Conservation (phyloP, 768 basidiomycete genomes). For the Terana coerulea region DNA sequence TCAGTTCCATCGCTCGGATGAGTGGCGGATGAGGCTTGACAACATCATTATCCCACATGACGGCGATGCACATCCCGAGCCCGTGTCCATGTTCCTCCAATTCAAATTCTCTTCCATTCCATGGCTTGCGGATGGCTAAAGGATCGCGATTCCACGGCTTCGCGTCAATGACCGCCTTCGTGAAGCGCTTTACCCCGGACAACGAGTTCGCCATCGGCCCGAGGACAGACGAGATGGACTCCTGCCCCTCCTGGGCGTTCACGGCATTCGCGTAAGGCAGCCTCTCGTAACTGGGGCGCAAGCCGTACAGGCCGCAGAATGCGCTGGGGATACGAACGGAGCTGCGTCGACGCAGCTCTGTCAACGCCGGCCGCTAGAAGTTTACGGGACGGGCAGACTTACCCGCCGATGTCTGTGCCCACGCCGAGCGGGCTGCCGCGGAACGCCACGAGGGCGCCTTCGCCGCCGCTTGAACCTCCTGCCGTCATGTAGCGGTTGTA, state of each 20-base stretch:
- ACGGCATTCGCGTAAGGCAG: slow-evolving; percentile 66
- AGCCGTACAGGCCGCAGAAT: slow-evolving; percentile 66
- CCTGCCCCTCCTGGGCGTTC: slow-evolving; percentile 68
- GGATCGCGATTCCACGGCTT: slow-evolving; percentile 59
- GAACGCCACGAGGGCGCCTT: slow-evolving; percentile 70
- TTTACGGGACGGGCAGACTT: slow-evolving; percentile 16
- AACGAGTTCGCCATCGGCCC: slow-evolving; percentile 66
- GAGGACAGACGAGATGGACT: slow-evolving; percentile 65
- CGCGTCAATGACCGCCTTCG: slow-evolving; percentile 52
- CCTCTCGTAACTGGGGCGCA: slow-evolving; percentile 66
- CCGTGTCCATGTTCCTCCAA: slow-evolving; percentile 45
- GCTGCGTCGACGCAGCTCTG: slow-evolving; percentile 32
- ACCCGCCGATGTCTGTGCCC: slow-evolving; percentile 83
- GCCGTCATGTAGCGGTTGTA: slow-evolving; percentile 64
- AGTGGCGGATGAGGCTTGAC: slow-evolving; percentile 64
- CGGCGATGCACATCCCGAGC: slow-evolving; percentile 42
- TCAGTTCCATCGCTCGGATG: slow-evolving; percentile 50
- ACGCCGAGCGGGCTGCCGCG: slow-evolving; percentile 53
- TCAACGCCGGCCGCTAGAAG: not conserved
- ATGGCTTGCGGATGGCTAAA: slow-evolving; percentile 42
- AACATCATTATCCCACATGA: slow-evolving; percentile 67
- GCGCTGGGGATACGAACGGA: slow-evolving; percentile 69
- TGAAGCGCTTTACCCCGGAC: slow-evolving; percentile 61
- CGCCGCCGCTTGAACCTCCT: slow-evolving; percentile 86
- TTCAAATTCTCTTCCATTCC: slow-evolving; percentile 42